phyloP scores from a whole-genome alignment of 1,139 yeast genomes.

The Hyphopichia khmerensis region DNA sequence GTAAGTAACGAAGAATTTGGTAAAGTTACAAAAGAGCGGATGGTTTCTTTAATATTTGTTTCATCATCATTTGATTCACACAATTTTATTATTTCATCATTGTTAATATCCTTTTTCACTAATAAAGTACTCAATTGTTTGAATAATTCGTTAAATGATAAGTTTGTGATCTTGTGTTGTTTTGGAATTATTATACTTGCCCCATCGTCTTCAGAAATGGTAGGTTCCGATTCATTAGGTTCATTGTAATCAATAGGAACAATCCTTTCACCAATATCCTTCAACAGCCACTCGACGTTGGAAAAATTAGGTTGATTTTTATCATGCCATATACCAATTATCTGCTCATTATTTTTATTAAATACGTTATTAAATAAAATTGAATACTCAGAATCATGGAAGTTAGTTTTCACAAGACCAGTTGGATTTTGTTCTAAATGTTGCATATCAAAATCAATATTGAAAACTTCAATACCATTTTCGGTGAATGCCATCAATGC shows the following conservation, averaged over 20 bases:
- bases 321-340: constrained; percentile 39
- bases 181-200: constrained; percentile 1
- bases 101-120: constrained; percentile 7
- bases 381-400: constrained; percentile 6
- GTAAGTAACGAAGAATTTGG: constrained; percentile 17
- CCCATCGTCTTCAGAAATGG: constrained; percentile 3
- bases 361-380: constrained; percentile 14
- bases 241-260: constrained; percentile 17
- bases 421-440: constrained; percentile 6
- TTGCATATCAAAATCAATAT: constrained; percentile 7
- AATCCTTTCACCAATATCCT: constrained; percentile 13
- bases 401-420: constrained; percentile 11
- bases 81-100: constrained; percentile 20
- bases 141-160: constrained; percentile 24
- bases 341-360: constrained; percentile 2
- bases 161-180: constrained; percentile 13
- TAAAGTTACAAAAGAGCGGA: constrained; percentile 21
- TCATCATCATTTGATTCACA: constrained; percentile 36
- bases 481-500: constrained; percentile 14
- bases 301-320: constrained; percentile 26
- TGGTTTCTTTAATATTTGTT: constrained; percentile 32
- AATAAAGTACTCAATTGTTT: constrained; percentile 17
- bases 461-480: constrained; percentile 17
- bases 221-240: constrained; percentile 4
- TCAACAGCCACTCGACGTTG: constrained; percentile 17